These are phyloP conservation scores for Teratosphaeria zuluensis DNA, from an alignment of 2,329 filamentous ascomycete genomes.

Conservation along the genomic window DNA sequence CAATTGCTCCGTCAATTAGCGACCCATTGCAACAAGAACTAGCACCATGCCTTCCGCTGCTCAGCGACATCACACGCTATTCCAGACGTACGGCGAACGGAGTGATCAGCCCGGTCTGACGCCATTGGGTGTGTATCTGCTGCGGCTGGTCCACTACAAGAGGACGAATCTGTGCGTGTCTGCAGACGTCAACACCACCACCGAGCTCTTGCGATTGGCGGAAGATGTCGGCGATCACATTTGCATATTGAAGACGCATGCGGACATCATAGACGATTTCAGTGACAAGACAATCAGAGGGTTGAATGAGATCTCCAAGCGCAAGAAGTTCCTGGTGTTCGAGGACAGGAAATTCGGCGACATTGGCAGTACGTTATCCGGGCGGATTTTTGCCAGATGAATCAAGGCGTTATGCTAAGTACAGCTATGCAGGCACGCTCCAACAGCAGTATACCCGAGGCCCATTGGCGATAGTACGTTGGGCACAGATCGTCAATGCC, in stretches of 20 bases:
- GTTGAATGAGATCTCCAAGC: slow-evolving; percentile 37
- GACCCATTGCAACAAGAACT: neutral
- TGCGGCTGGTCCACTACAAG: slow-evolving; percentile 41
- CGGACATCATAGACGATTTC: slow-evolving; percentile 54
- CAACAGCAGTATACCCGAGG: slow-evolving; percentile 46
- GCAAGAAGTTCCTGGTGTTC: slow-evolving; percentile 44
- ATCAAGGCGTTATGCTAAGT: neutral
- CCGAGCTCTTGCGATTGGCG: slow-evolving; percentile 45
- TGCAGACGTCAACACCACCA: slow-evolving; percentile 48
- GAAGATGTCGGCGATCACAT: slow-evolving; percentile 52
- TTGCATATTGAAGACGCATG: slow-evolving; percentile 51
- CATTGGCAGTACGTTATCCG: slow-evolving; percentile 39
- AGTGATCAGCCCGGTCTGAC: slow-evolving; percentile 33
- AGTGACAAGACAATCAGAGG: slow-evolving; percentile 43
- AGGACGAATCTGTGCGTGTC: slow-evolving; percentile 46
- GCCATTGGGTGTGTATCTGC: slow-evolving; percentile 39
- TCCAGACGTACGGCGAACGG: slow-evolving; percentile 36
- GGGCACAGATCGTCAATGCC: slow-evolving; percentile 45
- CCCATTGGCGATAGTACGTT: slow-evolving; percentile 41
- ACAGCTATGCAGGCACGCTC: slow-evolving; percentile 37
- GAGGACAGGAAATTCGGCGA: slow-evolving; percentile 48
- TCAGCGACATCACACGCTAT: slow-evolving; percentile 30
- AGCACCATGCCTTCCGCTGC: slow-evolving; percentile 6
- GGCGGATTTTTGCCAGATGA: neutral
- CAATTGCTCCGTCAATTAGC: neutral